Conservation (phyloP, 2,329 filamentous ascomycete genomes). For the Alternaria sp. region DNA sequence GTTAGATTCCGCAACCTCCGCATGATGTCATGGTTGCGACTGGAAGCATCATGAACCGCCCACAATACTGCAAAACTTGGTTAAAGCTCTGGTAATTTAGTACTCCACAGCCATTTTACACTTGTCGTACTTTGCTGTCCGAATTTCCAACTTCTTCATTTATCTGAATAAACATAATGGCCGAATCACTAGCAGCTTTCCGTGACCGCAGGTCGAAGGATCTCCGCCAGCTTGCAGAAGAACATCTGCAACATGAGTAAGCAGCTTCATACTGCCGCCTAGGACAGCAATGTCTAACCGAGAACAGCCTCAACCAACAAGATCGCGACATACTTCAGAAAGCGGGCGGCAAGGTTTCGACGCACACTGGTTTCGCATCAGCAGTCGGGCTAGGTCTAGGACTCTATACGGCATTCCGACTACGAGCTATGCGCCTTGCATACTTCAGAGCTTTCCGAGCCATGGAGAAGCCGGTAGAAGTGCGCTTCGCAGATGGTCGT, state of each 20-base stretch:
- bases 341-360: conserved; percentile 65
- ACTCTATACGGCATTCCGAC: conserved; percentile 61
- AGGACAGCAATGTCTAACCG: conserved; percentile 14
- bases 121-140: neutral
- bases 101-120: neutral
- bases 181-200: conserved; percentile 45
- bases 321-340: conserved; percentile 67
- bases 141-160: neutral
- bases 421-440: conserved; percentile 64
- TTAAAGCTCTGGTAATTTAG: conserved; percentile 1
- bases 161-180: conserved; percentile 24
- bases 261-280: conserved; percentile 2
- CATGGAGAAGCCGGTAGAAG: conserved; percentile 67
- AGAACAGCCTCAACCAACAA: conserved; percentile 56
- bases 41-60: conserved; percentile 13
- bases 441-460: conserved; percentile 70
- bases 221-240: conserved; percentile 41
- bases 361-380: conserved; percentile 67
- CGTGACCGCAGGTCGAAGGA: conserved; percentile 39
- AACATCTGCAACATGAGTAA: conserved; percentile 49
- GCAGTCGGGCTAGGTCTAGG: conserved; percentile 68
- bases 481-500: conserved; percentile 69
- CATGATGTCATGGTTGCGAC: conserved; percentile 26
- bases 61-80: neutral
- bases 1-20: conserved; percentile 20